Percentiles rank a stretch among this genome's conserved stretches.
These are phyloP conservation scores for Tuber calosporum DNA, from an alignment of 495 filamentous ascomycete genomes.

Conservation along the genomic window DNA sequence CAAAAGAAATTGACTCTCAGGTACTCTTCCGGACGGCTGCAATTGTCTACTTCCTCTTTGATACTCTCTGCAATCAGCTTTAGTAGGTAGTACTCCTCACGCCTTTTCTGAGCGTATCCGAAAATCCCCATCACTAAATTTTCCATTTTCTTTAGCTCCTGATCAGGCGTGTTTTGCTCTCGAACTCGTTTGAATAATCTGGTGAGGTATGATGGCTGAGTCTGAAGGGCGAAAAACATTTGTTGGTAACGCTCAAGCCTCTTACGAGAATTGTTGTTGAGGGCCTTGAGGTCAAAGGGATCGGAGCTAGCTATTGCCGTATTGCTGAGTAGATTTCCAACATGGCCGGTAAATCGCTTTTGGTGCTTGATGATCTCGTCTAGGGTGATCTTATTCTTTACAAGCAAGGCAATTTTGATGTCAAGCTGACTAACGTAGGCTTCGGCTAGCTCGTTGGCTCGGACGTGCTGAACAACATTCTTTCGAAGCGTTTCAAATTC, in stretches of 20 bases:
- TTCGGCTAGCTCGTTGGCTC: constrained; percentile 93
- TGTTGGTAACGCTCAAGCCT: constrained; percentile 97
- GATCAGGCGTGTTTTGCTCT: constrained; percentile 79
- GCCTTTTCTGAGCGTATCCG: constrained; percentile 89
- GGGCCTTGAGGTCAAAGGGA: constrained; percentile 89
- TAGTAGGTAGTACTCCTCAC: constrained; percentile 94
- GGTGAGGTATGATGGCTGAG: constrained; percentile 88
- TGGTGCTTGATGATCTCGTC: constrained; percentile 98
- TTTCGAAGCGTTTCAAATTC: constrained; percentile 91
- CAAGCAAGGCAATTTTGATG: constrained; percentile 95
- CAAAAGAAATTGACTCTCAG: constrained; percentile 88
- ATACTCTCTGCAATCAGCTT: constrained; percentile 78
- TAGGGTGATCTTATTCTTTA: constrained; percentile 98
- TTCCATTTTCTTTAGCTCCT: constrained; percentile 84
- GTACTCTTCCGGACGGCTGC: constrained; percentile 70
- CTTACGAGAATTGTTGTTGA: constrained; percentile 90
- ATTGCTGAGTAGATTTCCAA: constrained; percentile 77
- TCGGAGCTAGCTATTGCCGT: constrained; percentile 80
- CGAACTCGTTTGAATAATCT: constrained; percentile 75
- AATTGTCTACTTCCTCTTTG: constrained; percentile 76
- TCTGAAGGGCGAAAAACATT: constrained; percentile 95
- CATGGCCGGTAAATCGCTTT: constrained; percentile 88
- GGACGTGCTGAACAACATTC: constrained; percentile 90
- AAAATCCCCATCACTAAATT: constrained; percentile 95
- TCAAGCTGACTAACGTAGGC: constrained; percentile 97